Percentiles rank a stretch among this genome's conserved stretches.
These are phyloP conservation scores for Naegleria lovaniensis DNA, from an alignment of 208 protist genomes.

Conservation along the genomic window DNA sequence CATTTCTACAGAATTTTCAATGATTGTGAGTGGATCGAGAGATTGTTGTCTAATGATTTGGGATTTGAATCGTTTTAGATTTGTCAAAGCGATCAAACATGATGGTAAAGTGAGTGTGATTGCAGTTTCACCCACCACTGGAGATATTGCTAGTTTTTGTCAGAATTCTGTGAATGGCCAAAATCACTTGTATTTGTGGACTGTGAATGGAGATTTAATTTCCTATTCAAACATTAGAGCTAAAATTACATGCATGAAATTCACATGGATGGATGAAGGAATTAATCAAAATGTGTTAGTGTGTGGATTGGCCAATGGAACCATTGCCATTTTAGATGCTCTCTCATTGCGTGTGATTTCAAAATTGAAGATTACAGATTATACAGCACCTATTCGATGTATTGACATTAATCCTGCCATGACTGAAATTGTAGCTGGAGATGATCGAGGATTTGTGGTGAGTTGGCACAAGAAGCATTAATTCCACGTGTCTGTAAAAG, in stretches of 20 bases:
- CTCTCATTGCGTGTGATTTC: background rate
- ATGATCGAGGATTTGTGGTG: background rate
- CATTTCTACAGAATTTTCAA: constrained; percentile 20
- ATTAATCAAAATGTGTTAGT: constrained; percentile 25
- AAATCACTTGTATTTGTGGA: constrained; percentile 35
- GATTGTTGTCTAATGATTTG: constrained; percentile 29
- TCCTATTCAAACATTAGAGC: background rate
- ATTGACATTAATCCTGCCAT: background rate
- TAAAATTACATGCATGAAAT: constrained; percentile 28
- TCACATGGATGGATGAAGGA: constrained; percentile 20
- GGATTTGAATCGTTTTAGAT: constrained; percentile 30
- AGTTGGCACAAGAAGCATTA: background rate
- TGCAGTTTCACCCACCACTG: background rate
- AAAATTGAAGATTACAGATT: background rate
- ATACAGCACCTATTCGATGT: background rate
- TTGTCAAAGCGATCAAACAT: constrained; percentile 23
- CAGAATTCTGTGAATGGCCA: background rate
- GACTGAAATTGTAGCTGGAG: constrained; percentile 12
- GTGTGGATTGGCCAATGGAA: constrained; percentile 26
- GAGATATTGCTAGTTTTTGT: constrained; percentile 14
- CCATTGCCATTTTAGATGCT: constrained; percentile 22
- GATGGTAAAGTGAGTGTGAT: background rate
- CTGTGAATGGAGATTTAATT: constrained; percentile 36
- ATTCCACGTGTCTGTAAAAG: too few relatives aligned
- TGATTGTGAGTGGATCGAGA: constrained; percentile 26